Evolutionary conservation across 1,284 basidiomycete genomes (phyloP).

Genomic region (Cryptococcus maquisensis): DNA sequence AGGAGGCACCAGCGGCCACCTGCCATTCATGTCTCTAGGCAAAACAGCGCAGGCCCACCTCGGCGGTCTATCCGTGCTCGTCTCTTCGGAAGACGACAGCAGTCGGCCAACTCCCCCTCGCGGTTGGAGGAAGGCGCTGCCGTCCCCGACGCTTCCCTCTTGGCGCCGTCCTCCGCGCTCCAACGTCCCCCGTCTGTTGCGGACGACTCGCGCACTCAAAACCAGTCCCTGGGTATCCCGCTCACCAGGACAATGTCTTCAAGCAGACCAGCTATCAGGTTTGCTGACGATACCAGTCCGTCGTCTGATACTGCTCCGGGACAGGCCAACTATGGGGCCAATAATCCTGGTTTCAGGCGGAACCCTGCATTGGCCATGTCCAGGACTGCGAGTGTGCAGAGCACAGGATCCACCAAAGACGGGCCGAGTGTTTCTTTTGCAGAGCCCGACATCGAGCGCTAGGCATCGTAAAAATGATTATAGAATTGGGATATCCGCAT

Average conservation of each 20-base stretch:
- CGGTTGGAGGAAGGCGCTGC: constrained; percentile 17
- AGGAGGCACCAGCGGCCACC: background rate
- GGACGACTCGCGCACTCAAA: background rate
- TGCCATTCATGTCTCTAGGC: background rate
- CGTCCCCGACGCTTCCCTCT: background rate
- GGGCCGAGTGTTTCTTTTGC: constrained; percentile 23
- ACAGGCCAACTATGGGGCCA: constrained; percentile 34
- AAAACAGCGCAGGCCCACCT: background rate
- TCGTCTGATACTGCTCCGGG: constrained; percentile 41
- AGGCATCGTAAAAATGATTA: background rate
- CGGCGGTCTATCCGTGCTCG: constrained; percentile 4
- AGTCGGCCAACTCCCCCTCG: constrained; percentile 2
- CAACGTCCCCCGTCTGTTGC: constrained; percentile 7
- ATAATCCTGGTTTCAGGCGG: constrained; percentile 35
- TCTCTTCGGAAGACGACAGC: constrained; percentile 1
- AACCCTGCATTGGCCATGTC: constrained; percentile 41
- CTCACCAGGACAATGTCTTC: constrained; percentile 9
- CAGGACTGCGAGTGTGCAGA: constrained; percentile 34
- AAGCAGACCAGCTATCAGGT: constrained; percentile 31
- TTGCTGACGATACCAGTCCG: constrained; percentile 32
- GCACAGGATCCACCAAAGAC: constrained; percentile 9
- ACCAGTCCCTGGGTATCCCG: constrained; percentile 3
- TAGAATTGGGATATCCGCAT: no score
- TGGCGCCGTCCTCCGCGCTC: background rate
- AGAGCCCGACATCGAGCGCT: constrained; percentile 15